A percentile compares a stretch with the other conserved stretches of the same genome.
Conservation (phyloP, 2,329 filamentous ascomycete genomes). For the Colletotrichum noveboracense region DNA sequence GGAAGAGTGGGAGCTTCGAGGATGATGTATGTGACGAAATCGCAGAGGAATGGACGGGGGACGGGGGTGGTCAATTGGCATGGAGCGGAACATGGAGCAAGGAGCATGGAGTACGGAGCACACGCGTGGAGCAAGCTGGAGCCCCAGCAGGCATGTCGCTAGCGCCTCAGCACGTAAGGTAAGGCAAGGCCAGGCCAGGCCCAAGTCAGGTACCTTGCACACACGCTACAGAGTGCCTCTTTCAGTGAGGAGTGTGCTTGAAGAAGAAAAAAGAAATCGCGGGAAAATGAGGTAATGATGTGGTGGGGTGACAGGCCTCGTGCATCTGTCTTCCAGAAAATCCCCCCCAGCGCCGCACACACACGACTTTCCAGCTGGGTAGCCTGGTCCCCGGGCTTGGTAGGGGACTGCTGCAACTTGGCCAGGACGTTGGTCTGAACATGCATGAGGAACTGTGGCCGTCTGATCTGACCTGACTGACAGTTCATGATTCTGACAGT, state of each 20-base stretch:
- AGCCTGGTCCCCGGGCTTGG: background rate
- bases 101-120: conserved; percentile 2
- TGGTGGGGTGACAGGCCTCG: conserved; percentile 18
- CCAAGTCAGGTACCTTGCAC: background rate
- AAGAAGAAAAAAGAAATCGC: background rate
- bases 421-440: background rate
- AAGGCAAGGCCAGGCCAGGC: background rate
- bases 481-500: conserved; percentile 1
- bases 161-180: background rate
- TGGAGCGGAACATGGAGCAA: conserved; percentile 14
- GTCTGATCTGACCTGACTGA: background rate
- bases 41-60: conserved; percentile 15
- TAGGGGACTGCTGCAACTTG: background rate
- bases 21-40: conserved; percentile 23
- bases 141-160: background rate
- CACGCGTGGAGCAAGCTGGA: background rate
- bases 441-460: background rate
- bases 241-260: background rate
- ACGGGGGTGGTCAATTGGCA: conserved; percentile 15
- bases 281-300: conserved; percentile 7
- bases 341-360: background rate
- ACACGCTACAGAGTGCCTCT: background rate
- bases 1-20: conserved; percentile 5
- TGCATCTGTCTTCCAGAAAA: background rate
- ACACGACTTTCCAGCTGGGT: background rate